Base-by-base conservation (phyloP, 768 basidiomycete genomes). In the Gymnopilus dilepis region DNA sequence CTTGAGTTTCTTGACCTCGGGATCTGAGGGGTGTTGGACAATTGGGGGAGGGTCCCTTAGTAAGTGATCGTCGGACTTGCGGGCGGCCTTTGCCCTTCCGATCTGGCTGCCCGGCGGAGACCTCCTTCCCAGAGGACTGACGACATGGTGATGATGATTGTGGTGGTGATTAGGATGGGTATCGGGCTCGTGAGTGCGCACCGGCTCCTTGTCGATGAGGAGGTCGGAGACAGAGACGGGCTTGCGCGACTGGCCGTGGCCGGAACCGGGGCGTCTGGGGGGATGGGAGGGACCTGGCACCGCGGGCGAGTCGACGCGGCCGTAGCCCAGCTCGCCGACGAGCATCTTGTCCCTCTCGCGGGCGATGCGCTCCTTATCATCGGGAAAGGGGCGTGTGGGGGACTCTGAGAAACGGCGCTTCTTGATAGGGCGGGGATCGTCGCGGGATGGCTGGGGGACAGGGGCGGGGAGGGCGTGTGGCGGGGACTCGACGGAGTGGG, bases 21-120 rank as follows among this genome's bases (percentile, higher is more conserved):
- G 60, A 24, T 62, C 63, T n/a, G 42, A 31, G 9, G 61, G 57
- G 4, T 55, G 65, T 21, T 52, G 58, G 19, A 42, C 43, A 17
- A 42, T 41, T 38, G 66, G 67, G 13, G 62, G 60, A 12, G 65
- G 64, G 28, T 72, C 69, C 56, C 62, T 59, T 42, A 62, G 65
- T 31, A 65, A 54, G 64, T 70, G 65, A 21, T 76, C 80, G 45
- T 81, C 82, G 21, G 77, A 74, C 65, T 81, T 83, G 58, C 79
- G 72, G 7, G 79, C 77, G 24, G 81, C 80, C 56, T 79, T 80
- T 22, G 80, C 80, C 56, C 82, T 71, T 19, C 82, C 82, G 33
- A 73, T 71, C 45, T 76, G 73, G 62, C 82, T 83, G n/a, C 82
- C 82, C 2, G 82, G 82, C 54, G 84, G 81, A 34, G 81, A 79